Evolutionary conservation across 345 rosid species (phyloP), one percentile per base, ranked within the genome.

Genomic region (Limnanthes douglasii): DNA sequence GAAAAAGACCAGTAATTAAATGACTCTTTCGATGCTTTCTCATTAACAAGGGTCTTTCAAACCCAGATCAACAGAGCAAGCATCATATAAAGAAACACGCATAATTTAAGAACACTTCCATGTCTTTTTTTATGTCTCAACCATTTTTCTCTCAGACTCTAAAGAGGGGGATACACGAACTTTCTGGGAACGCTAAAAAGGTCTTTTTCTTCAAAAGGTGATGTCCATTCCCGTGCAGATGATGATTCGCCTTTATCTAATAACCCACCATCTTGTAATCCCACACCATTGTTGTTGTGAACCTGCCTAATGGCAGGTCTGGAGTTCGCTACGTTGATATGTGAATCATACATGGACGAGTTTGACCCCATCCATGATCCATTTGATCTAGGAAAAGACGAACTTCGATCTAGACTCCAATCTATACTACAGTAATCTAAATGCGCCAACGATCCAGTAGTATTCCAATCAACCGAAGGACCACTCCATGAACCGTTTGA

Each of bases 181-280:
- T 66, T 79, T 58, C 85, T 80, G 20, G 96, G 77, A 63, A 86
- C 57, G 53, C 79, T 70, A 70, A 86, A 77, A n/a, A 86, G 69
- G 59, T 86, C 96, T 35, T 67, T 65, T 56, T 78, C 96, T 59
- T 69, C 93, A 48, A 86, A 86, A 4, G 96, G 96, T 2, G 96
- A 86, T 3, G 78, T 72, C 96, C 96, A 86, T 12, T 80, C 96
- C 8, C 50, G 70, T 5, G 68, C 51, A 5, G 69, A 39, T 15
- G 71, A 39, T 27, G 73, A 36, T 48, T 76, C 85, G 0, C 48
- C 43, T 9, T 15, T 43, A 5, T 47, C 45, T 23, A 45, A 46
- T 32, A 44, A 60, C 13, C 51, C 60, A 1, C 34, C 57, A 17
- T 73, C 71, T 47, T 56, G 69, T 39, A 62, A 48, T 32, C 72